phyloP scores from a whole-genome alignment of 129 eudicot species.

The Flaveria ramosissima region DNA sequence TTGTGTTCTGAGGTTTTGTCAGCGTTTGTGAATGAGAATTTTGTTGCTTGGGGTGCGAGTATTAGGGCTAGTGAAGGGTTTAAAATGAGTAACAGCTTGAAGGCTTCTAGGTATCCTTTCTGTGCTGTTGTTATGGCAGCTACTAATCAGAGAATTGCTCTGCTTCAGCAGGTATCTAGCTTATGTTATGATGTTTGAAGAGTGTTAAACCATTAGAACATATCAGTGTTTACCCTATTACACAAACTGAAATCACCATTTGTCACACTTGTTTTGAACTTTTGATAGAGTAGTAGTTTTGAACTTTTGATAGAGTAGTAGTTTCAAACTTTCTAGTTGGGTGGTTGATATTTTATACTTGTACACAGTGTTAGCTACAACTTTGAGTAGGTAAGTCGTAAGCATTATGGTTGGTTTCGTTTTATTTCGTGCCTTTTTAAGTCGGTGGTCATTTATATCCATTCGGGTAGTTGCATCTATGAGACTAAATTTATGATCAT shows the following conservation, averaged over 20 bases:
- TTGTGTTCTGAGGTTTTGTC: conserved; percentile 62
- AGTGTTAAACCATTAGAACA: conserved; percentile 6
- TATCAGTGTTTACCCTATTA: conserved; percentile 8
- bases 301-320: neutral
- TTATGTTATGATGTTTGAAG: neutral
- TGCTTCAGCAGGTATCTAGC: conserved; percentile 84
- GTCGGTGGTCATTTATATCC: neutral
- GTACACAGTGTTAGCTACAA: neutral
- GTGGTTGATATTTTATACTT: neutral
- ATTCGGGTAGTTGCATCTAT: conserved; percentile 9
- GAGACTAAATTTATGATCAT: neutral
- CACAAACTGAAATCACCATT: neutral
- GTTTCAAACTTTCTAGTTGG: neutral
- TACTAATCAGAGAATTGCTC: conserved; percentile 83
- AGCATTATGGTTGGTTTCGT: conserved; percentile 14
- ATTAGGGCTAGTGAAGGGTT: conserved; percentile 88
- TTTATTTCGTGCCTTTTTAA: neutral
- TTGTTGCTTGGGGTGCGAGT: conserved; percentile 94
- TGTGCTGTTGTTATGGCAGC: conserved; percentile 99
- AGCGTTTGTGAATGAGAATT: conserved; percentile 81
- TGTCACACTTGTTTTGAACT: neutral
- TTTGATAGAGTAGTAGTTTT: too few species aligned
- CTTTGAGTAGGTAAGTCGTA: neutral
- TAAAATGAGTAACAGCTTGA: conserved; percentile 96
- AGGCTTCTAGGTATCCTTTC: conserved; percentile 89